Conservation (phyloP, 1,139 yeast genomes). For the Yamadazyma triangularis region DNA sequence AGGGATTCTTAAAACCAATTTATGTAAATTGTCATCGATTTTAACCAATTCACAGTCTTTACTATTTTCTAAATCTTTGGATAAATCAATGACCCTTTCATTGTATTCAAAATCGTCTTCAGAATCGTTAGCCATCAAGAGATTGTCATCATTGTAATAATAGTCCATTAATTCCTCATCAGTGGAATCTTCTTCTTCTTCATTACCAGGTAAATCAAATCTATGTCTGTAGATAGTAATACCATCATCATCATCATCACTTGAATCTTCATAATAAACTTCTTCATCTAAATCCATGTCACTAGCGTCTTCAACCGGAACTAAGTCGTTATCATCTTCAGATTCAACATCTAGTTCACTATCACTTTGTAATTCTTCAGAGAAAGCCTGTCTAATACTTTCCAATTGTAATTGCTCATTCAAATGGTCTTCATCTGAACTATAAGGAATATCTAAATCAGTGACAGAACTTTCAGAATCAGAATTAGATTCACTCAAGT, state of each 20-base stretch:
- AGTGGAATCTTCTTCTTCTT: constrained; percentile 32
- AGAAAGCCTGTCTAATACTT: constrained; percentile 37
- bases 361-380: constrained; percentile 31
- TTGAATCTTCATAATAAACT: constrained; percentile 18
- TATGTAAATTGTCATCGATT: constrained; percentile 37
- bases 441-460: constrained; percentile 26
- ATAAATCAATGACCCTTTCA: constrained; percentile 36
- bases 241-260: constrained; percentile 46
- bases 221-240: constrained; percentile 40
- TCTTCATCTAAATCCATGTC: constrained; percentile 20
- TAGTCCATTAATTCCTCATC: constrained; percentile 32
- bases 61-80: constrained; percentile 40
- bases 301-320: constrained; percentile 25
- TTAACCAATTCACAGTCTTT: constrained; percentile 44
- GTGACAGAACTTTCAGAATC: constrained; percentile 18
- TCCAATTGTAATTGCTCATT: constrained; percentile 35
- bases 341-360: constrained; percentile 25
- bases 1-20: constrained; percentile 42
- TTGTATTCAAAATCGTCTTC: constrained; percentile 22
- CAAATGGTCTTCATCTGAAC: constrained; percentile 30
- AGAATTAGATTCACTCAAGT: constrained; percentile 4
- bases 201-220: constrained; percentile 36
- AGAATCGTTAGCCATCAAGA: constrained; percentile 23
- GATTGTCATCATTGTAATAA: constrained; percentile 18
- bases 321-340: constrained; percentile 23